Conservation (phyloP, 1,284 basidiomycete genomes). For the Volvariella surrecta region DNA sequence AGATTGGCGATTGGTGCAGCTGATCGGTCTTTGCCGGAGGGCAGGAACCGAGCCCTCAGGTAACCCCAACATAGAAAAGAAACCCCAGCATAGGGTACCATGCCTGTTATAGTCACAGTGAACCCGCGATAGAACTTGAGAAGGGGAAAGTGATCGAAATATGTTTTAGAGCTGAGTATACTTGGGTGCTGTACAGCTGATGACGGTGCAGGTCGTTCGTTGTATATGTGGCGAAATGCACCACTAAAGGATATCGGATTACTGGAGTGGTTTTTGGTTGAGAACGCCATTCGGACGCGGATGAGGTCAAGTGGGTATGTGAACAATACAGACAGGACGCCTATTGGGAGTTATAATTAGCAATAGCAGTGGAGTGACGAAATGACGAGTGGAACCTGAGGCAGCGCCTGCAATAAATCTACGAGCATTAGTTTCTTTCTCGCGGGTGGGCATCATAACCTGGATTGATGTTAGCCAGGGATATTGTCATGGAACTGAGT, state of each 20-base stretch:
- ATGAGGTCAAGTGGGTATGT: constrained; percentile 96
- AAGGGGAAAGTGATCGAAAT: constrained; percentile 54
- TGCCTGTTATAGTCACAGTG: constrained; percentile 83
- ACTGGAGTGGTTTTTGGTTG: constrained; percentile 45
- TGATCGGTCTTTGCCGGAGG: constrained; percentile 26
- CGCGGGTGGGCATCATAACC: constrained; percentile 79
- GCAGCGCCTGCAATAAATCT: constrained; percentile 86
- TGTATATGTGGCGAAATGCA: constrained; percentile 63
- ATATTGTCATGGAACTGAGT: neutral
- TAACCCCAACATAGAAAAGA: constrained; percentile 92
- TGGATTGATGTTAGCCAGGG: constrained; percentile 14
- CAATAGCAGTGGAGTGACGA: neutral
- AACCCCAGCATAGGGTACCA: constrained; percentile 96
- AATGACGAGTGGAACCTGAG: constrained; percentile 52
- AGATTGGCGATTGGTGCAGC: constrained; percentile 51
- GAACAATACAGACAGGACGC: constrained; percentile 81
- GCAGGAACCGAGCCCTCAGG: constrained; percentile 59
- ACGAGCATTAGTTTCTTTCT: constrained; percentile 72
- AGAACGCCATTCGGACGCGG: constrained; percentile 91
- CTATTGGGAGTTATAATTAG: constrained; percentile 19
- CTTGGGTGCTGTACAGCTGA: constrained; percentile 10
- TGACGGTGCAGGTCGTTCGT: constrained; percentile 41
- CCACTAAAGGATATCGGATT: constrained; percentile 40
- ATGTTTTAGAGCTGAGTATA: constrained; percentile 16
- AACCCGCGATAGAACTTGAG: constrained; percentile 97